Base-by-base conservation (phyloP, 2,329 filamentous ascomycete species). In the Epichloe sp. region DNA sequence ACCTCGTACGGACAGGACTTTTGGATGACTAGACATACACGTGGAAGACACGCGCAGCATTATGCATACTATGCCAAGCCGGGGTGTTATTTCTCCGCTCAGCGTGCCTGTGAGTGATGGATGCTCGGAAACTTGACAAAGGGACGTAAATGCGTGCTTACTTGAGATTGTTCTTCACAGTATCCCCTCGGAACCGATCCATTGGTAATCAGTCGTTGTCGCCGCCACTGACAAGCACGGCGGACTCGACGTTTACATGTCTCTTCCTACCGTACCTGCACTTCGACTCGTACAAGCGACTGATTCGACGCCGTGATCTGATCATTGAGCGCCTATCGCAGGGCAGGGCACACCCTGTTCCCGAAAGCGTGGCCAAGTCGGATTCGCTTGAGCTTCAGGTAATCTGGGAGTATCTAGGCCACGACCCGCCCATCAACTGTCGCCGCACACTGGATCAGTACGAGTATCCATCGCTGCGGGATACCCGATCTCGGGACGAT, bases 401-500 rank as follows among this genome's bases (percentile, higher is more conserved):
- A 3, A 76, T 83, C 4, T 84, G 80, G 80, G 74, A 80, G 56
- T 82, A 74, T 52, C 68, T 84, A 0, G 77, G 77, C 0, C 72
- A 75, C 41, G 79, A 83, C 42, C 78, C 78, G 0, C 79, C 80
- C 0, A 65, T 83, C 1, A 82, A 84, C 58, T 75, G 76, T 37
- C 73, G 80, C 1, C 71, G 80, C 5, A 83, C 80, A 0, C 59
- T 84, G 5, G 80, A 84, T 52, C 80, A 84, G 56, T 84, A 75
- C 51, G 79, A 77, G 0, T 82, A 83, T 50, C 80, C 80, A 0
- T 79, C 77, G 2, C 65, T 84, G 0, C 68, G 73, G 10, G 79
- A 83, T 36, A 83, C 80, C 0, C 65, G 77, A 42, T 76, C 78
- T 0, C 68, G 80, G 17, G 81, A 84, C 42, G 78, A 81, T 43